Evolutionary conservation across 495 filamentous ascomycete genomes (phyloP), one percentile per base, ranked within the genome.

Genomic region (Annulohypoxylon bovei): DNA sequence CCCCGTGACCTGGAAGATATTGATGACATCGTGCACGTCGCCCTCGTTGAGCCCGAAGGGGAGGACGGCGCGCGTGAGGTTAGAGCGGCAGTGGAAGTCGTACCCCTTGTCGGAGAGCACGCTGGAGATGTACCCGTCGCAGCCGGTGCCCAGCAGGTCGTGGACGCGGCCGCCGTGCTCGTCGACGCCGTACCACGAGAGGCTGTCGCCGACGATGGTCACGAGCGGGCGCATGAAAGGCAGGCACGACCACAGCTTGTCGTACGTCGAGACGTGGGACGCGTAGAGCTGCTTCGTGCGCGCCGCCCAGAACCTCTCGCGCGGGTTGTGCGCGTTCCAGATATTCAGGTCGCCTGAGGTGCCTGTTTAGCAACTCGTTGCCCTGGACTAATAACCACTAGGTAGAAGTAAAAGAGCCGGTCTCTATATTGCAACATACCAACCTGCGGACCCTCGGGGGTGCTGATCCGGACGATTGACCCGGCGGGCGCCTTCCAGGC

Each of bases 71-170:
- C 92, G 87, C 4, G 87, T 89, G 18, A 95, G 84, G 68, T 95
- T 95, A 18, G 90, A 93, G 73, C 92, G 91, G 77, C 92, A 94
- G 73, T 94, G 90, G 77, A 87, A 93, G 70, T 94, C 90, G 70
- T 91, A 94, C 1, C 55, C 65, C 28, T 56, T 63, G 23, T 39
- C 67, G 25, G 62, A 89, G 65, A 94, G 85, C 65, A 94, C 83
- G 57, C 86, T 81, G 67, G 92, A 92, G 65, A 92, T 76, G 65
- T 93, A 93, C 7, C 90, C 90, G 77, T 93, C 91, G 70, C 90
- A 94, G 40, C 92, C 78, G 16, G 92, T 94, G 7, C 91, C 92
- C 11, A 94, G 80, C 58, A 95, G 79, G 76, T 94, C 91, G 80
- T 93, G 91, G 23, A 90, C 86, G 66, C 82, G 86, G 63, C 82